These are phyloP conservation scores for Blastobotrys mokoenaii DNA, from an alignment of 805 yeast species.

Conservation along the genomic window DNA sequence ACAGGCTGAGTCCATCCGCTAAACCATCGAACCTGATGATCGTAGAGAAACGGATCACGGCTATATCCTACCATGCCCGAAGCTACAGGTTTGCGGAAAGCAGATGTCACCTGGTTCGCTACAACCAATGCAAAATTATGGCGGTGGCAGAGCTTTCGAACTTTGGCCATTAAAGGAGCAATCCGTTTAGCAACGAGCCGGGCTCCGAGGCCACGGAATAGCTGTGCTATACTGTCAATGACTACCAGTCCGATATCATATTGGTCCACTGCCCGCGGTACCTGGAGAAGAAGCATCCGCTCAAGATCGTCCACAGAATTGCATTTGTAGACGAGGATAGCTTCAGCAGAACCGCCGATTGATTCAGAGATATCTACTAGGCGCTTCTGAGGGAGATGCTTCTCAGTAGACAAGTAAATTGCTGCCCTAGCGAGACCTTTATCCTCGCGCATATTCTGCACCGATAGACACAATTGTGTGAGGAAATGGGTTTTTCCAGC, in stretches of 20 bases:
- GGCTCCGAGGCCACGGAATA: slow-evolving; percentile 40
- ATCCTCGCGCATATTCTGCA: slow-evolving; percentile 40
- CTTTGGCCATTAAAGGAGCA: slow-evolving; percentile 23
- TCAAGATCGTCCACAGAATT: slow-evolving; percentile 66
- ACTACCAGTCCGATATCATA: slow-evolving; percentile 47
- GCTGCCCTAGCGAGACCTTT: slow-evolving; percentile 45
- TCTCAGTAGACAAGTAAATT: slow-evolving; percentile 77
- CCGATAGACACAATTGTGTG: slow-evolving; percentile 53
- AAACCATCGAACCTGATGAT: slow-evolving; percentile 63
- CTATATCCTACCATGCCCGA: slow-evolving; percentile 18
- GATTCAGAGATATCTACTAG: slow-evolving; percentile 24
- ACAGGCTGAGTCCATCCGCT: slow-evolving; percentile 53
- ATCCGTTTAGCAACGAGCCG: neutral
- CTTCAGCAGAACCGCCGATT: slow-evolving; percentile 26
- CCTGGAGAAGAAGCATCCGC: slow-evolving; percentile 58
- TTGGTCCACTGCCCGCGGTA: slow-evolving; percentile 47
- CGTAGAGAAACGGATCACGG: slow-evolving; percentile 36
- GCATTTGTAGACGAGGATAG: slow-evolving; percentile 49
- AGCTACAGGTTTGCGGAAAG: slow-evolving; percentile 25
- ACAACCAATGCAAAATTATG: slow-evolving; percentile 54
- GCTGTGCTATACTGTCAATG: slow-evolving; percentile 72
- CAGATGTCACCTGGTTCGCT: slow-evolving; percentile 75
- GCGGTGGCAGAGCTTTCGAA: slow-evolving; percentile 41
- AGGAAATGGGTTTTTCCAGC: slow-evolving; percentile 80
- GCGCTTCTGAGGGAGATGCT: slow-evolving; percentile 58